Evolutionary conservation across 2,329 filamentous ascomycete genomes (phyloP).

Genomic region (Tolypocladium tropicale): DNA sequence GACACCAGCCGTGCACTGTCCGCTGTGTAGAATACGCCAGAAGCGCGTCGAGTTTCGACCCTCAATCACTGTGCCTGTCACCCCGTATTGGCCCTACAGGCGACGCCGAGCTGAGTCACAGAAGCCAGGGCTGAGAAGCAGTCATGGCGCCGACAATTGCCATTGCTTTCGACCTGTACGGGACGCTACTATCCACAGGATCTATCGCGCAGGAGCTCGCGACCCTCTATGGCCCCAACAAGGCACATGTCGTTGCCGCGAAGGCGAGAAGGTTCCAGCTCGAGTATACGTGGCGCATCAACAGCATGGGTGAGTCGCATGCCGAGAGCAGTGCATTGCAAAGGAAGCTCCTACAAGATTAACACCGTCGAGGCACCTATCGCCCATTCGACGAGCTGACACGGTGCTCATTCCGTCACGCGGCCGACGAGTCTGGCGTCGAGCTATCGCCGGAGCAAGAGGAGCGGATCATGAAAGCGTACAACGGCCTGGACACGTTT

Average conservation of each 20-base stretch:
- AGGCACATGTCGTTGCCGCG: conserved; percentile 44
- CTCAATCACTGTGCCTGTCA: not conserved
- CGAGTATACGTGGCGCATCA: conserved; percentile 69
- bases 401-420: conserved; percentile 48
- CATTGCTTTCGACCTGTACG: conserved; percentile 67
- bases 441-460: conserved; percentile 32
- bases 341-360: not conserved
- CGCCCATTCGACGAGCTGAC: conserved; percentile 32
- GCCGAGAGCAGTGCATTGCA: not conserved
- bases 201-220: conserved; percentile 53
- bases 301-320: conserved; percentile 55
- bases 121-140: not conserved
- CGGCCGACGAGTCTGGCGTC: conserved; percentile 46
- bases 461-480: conserved; percentile 47
- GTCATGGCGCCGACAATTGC: conserved; percentile 24
- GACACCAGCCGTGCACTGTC: not conserved
- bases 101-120: not conserved
- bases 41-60: not conserved
- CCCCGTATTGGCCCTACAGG: not conserved
- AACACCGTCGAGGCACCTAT: conserved; percentile 31
- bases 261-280: conserved; percentile 61
- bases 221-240: conserved; percentile 44
- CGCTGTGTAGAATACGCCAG: not conserved
- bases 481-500: conserved; percentile 54
- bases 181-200: conserved; percentile 61